phyloP scores from a whole-genome alignment of 805 yeast species.

The Metschnikowia continentalis region DNA sequence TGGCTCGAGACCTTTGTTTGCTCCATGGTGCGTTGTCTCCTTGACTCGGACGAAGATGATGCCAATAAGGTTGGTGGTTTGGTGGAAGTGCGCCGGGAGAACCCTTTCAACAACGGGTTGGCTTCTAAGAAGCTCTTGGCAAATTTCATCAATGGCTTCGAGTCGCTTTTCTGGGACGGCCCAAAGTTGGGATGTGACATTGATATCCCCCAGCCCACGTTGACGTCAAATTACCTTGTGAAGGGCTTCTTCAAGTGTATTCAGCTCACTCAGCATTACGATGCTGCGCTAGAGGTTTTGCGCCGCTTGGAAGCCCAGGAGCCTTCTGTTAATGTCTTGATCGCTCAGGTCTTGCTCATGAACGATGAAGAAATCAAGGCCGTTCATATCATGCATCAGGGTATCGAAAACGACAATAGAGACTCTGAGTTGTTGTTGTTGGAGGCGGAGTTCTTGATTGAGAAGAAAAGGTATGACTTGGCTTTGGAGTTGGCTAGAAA shows the following conservation, averaged over 20 bases:
- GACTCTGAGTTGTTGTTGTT: slow-evolving; percentile 52
- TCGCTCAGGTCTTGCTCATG: slow-evolving; percentile 49
- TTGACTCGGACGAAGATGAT: slow-evolving; percentile 70
- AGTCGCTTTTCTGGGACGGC: slow-evolving; percentile 62
- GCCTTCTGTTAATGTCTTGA: slow-evolving; percentile 53
- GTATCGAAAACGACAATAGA: slow-evolving; percentile 46
- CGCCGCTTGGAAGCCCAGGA: slow-evolving; percentile 48
- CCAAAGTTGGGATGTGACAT: slow-evolving; percentile 60
- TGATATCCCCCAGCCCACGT: slow-evolving; percentile 64
- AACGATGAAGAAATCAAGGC: slow-evolving; percentile 60
- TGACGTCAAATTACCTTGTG: slow-evolving; percentile 62
- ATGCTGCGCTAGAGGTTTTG: slow-evolving; percentile 57
- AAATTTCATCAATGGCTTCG: slow-evolving; percentile 61
- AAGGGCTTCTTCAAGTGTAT: slow-evolving; percentile 67
- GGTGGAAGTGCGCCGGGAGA: slow-evolving; percentile 79
- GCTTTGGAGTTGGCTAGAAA: slow-evolving; percentile 57
- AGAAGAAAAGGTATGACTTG: slow-evolving; percentile 49
- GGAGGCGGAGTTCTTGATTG: slow-evolving; percentile 55
- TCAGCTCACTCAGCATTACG: slow-evolving; percentile 61
- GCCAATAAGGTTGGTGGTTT: slow-evolving; percentile 48
- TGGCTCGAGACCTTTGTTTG: slow-evolving; percentile 57
- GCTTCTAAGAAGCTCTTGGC: slow-evolving; percentile 39
- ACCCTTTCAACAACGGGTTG: slow-evolving; percentile 58
- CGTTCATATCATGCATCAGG: slow-evolving; percentile 47
- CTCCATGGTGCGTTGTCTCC: slow-evolving; percentile 69